A percentile compares a stretch with the other conserved stretches of the same genome.
These are phyloP conservation scores for Zopfia rhizophila DNA, from an alignment of 2,329 filamentous ascomycete genomes.

Conservation along the genomic window DNA sequence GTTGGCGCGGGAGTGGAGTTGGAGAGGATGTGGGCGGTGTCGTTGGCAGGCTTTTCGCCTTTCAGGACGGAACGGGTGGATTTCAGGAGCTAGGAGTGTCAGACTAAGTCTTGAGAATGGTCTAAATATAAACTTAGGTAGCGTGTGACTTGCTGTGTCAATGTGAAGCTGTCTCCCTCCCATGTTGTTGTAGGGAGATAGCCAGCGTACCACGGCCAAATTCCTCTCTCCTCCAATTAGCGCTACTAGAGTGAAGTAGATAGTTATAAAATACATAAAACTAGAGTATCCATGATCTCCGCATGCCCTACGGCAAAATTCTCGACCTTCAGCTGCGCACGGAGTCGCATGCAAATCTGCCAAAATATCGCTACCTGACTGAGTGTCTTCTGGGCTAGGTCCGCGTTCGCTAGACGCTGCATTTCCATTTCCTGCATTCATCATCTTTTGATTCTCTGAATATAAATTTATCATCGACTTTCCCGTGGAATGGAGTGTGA, in stretches of 20 bases:
- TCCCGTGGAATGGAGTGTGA: slow-evolving; percentile 82
- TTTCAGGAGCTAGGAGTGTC: slow-evolving; percentile 69
- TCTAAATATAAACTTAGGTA: slow-evolving; percentile 61
- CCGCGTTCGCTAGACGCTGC: slow-evolving; percentile 56
- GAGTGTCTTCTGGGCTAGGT: slow-evolving; percentile 74
- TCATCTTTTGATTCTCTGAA: slow-evolving; percentile 75
- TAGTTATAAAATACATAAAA: slow-evolving; percentile 59
- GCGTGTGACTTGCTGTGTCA: slow-evolving; percentile 80
- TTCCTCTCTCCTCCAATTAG: slow-evolving; percentile 61
- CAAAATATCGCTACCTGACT: slow-evolving; percentile 72
- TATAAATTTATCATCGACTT: slow-evolving; percentile 80
- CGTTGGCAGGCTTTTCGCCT: slow-evolving; percentile 71
- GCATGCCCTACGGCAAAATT: slow-evolving; percentile 78
- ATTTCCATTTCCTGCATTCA: slow-evolving; percentile 60
- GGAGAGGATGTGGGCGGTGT: slow-evolving; percentile 73
- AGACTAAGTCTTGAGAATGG: neutral
- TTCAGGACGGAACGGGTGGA: slow-evolving; percentile 75
- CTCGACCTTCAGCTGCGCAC: slow-evolving; percentile 79
- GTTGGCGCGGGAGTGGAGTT: slow-evolving; percentile 71
- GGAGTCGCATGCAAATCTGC: slow-evolving; percentile 81
- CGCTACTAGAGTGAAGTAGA: neutral
- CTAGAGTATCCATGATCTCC: slow-evolving; percentile 81
- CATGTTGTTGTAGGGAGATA: slow-evolving; percentile 77
- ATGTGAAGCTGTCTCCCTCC: slow-evolving; percentile 86
- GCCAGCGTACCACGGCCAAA: slow-evolving; percentile 78